Percentiles rank a stretch among this genome's conserved stretches.
Conservation (phyloP, 345 rosid species). For the Brassica carinata region DNA sequence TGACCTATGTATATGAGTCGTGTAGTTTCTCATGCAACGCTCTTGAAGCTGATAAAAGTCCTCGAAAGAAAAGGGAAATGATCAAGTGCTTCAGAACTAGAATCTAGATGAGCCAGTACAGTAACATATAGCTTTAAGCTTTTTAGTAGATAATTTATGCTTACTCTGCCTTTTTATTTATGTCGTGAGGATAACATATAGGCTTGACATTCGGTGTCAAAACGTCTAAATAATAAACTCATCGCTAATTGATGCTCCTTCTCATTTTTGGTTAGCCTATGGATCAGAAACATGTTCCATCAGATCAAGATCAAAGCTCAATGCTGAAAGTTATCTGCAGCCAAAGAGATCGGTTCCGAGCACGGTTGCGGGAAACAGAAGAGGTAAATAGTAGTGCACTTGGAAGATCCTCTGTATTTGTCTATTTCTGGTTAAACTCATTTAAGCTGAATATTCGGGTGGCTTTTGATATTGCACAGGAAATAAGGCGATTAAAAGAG, state of each 20-base stretch:
- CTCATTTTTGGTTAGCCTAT: conserved; percentile 47
- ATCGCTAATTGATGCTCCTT: neutral
- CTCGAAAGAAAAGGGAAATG: neutral
- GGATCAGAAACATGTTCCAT: conserved; percentile 69
- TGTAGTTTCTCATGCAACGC: conserved; percentile 3
- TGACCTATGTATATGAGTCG: conserved; percentile 8
- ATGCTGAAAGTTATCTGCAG: conserved; percentile 98
- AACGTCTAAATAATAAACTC: neutral
- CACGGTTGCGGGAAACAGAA: conserved; percentile 85
- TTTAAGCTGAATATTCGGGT: neutral
- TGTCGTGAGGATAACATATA: neutral
- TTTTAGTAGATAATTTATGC: neutral
- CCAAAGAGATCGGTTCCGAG: conserved; percentile 90
- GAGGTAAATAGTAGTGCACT: conserved; percentile 53
- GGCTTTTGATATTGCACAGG: conserved; percentile 47
- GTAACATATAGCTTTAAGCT: conserved; percentile 16
- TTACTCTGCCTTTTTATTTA: neutral
- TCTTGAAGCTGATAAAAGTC: neutral
- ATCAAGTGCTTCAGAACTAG: neutral
- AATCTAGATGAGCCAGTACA: neutral
- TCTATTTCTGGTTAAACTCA: neutral
- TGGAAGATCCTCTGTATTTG: neutral
- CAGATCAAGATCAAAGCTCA: conserved; percentile 93
- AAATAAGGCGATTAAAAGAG: conserved; percentile 88
- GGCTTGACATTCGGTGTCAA: neutral